phyloP scores from a whole-genome alignment of 2,329 filamentous ascomycete species.

The Colletotrichum tabaci region DNA sequence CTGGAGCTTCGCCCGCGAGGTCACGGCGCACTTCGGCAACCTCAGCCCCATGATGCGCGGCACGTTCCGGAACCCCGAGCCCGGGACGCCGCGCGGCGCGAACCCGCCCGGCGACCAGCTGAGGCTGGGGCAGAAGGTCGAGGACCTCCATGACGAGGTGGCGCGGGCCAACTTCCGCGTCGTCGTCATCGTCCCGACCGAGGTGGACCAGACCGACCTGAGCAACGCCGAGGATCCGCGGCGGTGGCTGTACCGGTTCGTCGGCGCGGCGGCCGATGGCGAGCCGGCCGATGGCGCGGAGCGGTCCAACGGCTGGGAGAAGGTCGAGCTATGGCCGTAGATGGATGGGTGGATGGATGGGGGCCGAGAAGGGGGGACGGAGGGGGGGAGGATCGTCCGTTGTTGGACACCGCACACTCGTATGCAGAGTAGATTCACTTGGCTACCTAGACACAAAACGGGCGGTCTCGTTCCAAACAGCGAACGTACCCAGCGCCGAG shows the following conservation, averaged over 20 bases:
- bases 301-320: conserved; percentile 68
- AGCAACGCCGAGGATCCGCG: conserved; percentile 74
- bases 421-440: conserved; percentile 5
- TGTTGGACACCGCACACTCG: neutral
- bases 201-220: conserved; percentile 83
- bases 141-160: conserved; percentile 77
- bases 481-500: neutral
- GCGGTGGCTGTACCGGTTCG: conserved; percentile 78
- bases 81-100: conserved; percentile 73
- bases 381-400: neutral
- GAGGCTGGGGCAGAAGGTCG: conserved; percentile 74
- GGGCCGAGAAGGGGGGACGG: neutral
- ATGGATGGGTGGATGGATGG: neutral
- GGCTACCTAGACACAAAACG: neutral
- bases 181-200: conserved; percentile 83
- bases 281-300: conserved; percentile 55
- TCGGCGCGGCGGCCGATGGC: conserved; percentile 55
- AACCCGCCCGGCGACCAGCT: conserved; percentile 59
- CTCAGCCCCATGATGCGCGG: conserved; percentile 85
- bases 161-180: conserved; percentile 86
- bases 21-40: conserved; percentile 93
- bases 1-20: conserved; percentile 86
- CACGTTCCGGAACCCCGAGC: conserved; percentile 80
- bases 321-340: conserved; percentile 79
- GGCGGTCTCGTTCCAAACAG: neutral